Base-by-base conservation (phyloP, 1,284 basidiomycete species). In the Ganoderma multipileum region DNA sequence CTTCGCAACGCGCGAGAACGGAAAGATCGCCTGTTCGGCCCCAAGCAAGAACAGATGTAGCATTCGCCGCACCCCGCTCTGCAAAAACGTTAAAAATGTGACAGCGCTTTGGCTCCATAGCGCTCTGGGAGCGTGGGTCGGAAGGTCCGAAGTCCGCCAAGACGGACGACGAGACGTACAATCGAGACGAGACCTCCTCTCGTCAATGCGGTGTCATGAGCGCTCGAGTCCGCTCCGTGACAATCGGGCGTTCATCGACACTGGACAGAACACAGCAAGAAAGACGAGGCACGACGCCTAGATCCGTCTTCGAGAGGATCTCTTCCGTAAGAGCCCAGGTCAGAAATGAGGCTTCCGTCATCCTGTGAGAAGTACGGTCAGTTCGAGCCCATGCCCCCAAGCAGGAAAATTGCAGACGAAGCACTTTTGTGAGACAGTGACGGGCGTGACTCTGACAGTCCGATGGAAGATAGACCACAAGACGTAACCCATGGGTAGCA, bases 151-250 rank as follows among this genome's bases (percentile, higher is more conserved):
- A 14, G n/a, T 8, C 28, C 26, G 61, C 28, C 28, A 26, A 33
- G 61, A 61, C 30, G 55, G 59, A 63, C 58, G 62, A 41, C 3
- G 62, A n/a, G 59, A 70, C 71, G 61, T 69, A 58, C 55, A 36
- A 38, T 41, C 63, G 71, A 67, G 65, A 33, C 42, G 18, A 47
- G 54, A 61, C 60, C 63, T 64, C 65, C 63, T 38, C 63, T 61
- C 38, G 39, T 65, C 57, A 38, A 42, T 66, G 59, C 16, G 39
- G 65, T 54, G 63, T 42, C 28, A 28, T 55, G 59, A 23, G 71
- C 71, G 71, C 67, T 64, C 38, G 20, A n/a, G 36, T 36, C 64
- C 39, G 54, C 65, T 72, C 71, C 71, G 71, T 70, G 68, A 70
- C 71, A 68, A 65, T 72, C 71, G 71, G 71, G 59, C 63, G 54